Evolutionary conservation across 2,329 filamentous ascomycete species (phyloP), one percentile per base, ranked within the genome.

Genomic region (Penicillium corylophilum): DNA sequence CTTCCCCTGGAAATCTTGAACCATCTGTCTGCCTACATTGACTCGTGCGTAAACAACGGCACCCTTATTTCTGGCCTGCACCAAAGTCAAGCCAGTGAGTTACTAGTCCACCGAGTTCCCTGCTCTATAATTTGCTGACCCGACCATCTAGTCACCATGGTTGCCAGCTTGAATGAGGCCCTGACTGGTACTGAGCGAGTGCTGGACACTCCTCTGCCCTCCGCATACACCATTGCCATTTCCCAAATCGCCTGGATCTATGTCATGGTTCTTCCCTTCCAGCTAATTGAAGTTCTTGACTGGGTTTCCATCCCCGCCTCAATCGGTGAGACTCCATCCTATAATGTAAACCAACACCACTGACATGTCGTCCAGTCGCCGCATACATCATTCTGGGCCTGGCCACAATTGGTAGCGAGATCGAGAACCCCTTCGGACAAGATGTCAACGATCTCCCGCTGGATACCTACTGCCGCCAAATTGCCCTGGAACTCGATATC

Each of bases 231-330:
- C 59, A 94, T 95, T 63, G 84, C 89, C 63, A 92, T 94, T 68
- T 85, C 86, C 18, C 90, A 95, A 69, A 93, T 94, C 66, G 90
- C 90, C 28, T 92, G 88, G 84, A 82, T 91, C 46, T 95, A 94
- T 72, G 85, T 94, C 47, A 74, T 90, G 61, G 79, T 90, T 28
- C 80, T 95, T 1, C 90, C 90, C 5, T 94, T 94, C 79, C 90
- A 95, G 73, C 82, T 95, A 6, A 82, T 83, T 65, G 66, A 70
- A 0, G 68, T 72, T 3, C 81, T 95, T 1, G 62, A 72, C 7
- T 94, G 87, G 86, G 79, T 91, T 57, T 86, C 89, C 12, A 92
- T 94, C 57, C 89, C 89, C 0, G 89, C 85, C 29, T 87, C 85
- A 40, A 75, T 92, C 15, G 79, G 74, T 71, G 60, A 64, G 61